Evolutionary conservation across 352 stramenopile species (phyloP).

Genomic region (Aphanomyces cochlioides): DNA sequence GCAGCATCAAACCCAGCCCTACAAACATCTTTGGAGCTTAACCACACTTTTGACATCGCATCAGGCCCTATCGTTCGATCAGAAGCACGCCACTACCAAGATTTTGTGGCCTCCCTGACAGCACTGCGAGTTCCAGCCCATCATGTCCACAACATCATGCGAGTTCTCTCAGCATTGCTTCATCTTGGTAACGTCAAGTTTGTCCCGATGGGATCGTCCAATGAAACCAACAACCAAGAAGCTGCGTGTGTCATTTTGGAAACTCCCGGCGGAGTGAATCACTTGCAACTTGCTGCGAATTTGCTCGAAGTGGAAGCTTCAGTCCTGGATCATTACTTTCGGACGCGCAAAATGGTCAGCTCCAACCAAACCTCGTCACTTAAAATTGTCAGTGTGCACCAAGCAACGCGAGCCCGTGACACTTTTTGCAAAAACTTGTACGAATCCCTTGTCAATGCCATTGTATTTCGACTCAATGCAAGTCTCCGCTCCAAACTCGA

Average conservation of each 20-base stretch:
- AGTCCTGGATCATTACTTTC: conserved; percentile 83
- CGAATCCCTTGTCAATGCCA: conserved; percentile 69
- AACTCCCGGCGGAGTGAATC: conserved; percentile 44
- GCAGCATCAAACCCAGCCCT: conserved; percentile 60
- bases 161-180: conserved; percentile 65
- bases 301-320: conserved; percentile 74
- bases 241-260: conserved; percentile 58
- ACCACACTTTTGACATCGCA: conserved; percentile 33
- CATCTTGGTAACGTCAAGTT: conserved; percentile 81
- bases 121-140: conserved; percentile 74
- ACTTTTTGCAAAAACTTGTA: conserved; percentile 80
- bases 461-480: conserved; percentile 75
- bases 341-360: conserved; percentile 44
- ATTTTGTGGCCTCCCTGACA: conserved; percentile 78
- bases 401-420: conserved; percentile 63
- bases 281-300: conserved; percentile 54
- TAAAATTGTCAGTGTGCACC: conserved; percentile 74
- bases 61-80: conserved; percentile 40
- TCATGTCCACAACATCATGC: conserved; percentile 75
- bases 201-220: conserved; percentile 40
- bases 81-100: conserved; percentile 69
- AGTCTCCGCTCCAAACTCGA: conserved; percentile 80
- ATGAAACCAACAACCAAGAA: conserved; percentile 14
- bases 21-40: conserved; percentile 27
- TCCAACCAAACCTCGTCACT: conserved; percentile 53